Evolutionary conservation across 2,329 filamentous ascomycete genomes (phyloP), one percentile per base, ranked within the genome.

Genomic region (Cladosporium sp.): DNA sequence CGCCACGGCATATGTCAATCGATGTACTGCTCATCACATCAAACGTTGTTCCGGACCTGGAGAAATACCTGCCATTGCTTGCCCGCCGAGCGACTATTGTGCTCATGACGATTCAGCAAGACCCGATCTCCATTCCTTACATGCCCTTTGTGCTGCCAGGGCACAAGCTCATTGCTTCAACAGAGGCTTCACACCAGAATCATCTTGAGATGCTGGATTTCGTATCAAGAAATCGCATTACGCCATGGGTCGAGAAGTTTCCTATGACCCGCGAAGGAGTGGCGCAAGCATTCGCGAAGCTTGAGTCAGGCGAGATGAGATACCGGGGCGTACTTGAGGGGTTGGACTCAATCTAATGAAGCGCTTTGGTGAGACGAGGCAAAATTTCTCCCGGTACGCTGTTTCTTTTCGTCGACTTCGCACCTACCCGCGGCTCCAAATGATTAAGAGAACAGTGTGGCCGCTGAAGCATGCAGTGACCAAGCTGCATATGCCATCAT

Each of bases 171-270:
- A 64, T 66, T 24, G 61, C 64, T 1, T 65, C 61, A 1, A 68
- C 65, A 1, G 64, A 66, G 49, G 63, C 63, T 2, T 61, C 59
- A 4, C 51, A 56, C 11, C 56, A 61, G 52, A 66, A 64, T 41
- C 63, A 66, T 34, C 45, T 62, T 29, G 57, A 68, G 20, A 76
- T 75, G 73, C 61, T 76, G 9, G 64, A 69, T 8, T 75, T 75
- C 54, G 70, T 70, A 1, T 69, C 68, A 2, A 61, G 61, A 17
- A 67, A 74, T 44, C 53, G 60, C 13, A 70, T 75, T 55, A 69
- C 73, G 61, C 73, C 73, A 2, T 69, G 72, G 54, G 47, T 69
- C n/a, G 68, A 74, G 61, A 62, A 67, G 54, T 75, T 72, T 52
- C 68, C 70, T 0, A 62, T 76, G 64, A 68, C 55, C 1, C 61